Evolutionary conservation across 257 asterid species (phyloP), one percentile per base, ranked within the genome.

Genomic region (Solanum pinnatisectum): DNA sequence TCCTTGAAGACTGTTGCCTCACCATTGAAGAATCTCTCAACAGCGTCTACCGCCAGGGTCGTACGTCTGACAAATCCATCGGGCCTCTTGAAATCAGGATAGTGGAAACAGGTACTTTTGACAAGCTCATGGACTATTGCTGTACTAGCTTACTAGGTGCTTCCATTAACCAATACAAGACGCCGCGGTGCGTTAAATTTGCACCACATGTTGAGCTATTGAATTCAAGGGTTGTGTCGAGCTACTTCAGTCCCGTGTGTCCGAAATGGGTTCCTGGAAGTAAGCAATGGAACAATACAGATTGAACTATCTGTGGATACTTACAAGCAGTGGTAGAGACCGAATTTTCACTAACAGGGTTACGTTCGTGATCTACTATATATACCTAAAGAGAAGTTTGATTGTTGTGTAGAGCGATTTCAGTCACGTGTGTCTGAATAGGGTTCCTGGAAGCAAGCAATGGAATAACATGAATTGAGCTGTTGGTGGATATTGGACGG

Each of bases 151-250:
- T 91, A 22, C 5, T 22, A 37, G 98, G 98, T 12, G 98, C 98
- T 5, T 95, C 98, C 7, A 95, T 96, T 5, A 42, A 74, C 10
- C 52, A 74, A 37, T 74, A 74, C 20, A 74, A 74, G 83, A 5
- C 33, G 4, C 98, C 2, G 60, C 71, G 98, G 65, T 96, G 99
- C 52, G 98, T 96, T 16, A 95, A 92, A 27, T 91, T 92, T 78
- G 94, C 92, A 0, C 99, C 99, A 9, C 94, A 94, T 44, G 92
- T 96, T n/a, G 98, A 96, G 91, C 92, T 96, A n/a, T 84, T 96
- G 84, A 92, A 94, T 71, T 91, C 95, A 4, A 93, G 93, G 92
- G 94, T 95, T 0, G 15, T 25, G 73, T 60, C 70, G 14, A 60
- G 70, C 14, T 25, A 65, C 18, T 65, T 65, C 8, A 65, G 35